Percentiles rank a stretch among this genome's conserved stretches.
Evolutionary conservation across 2,329 filamentous ascomycete species (phyloP).

Genomic region (Trichoderma sp.): DNA sequence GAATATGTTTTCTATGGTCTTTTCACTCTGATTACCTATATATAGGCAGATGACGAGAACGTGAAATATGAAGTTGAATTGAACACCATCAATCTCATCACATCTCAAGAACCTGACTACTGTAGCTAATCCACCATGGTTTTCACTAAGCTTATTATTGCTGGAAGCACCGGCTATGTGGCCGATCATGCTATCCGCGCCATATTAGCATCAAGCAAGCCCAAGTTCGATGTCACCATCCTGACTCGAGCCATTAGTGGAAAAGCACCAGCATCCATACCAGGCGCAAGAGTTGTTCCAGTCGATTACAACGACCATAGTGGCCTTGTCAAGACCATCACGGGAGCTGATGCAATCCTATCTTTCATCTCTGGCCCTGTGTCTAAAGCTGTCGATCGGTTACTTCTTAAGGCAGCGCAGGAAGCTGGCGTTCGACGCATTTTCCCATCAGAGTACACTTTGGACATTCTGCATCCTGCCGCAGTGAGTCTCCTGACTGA

Average conservation of each 20-base stretch:
- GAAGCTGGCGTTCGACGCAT: slow-evolving; percentile 24
- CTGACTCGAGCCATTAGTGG: slow-evolving; percentile 14
- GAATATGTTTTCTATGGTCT: not conserved
- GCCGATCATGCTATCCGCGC: slow-evolving; percentile 13
- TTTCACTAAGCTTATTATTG: slow-evolving; percentile 23
- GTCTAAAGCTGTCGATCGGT: not conserved
- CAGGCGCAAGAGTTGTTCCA: not conserved
- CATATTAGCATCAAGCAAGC: slow-evolving; percentile 20
- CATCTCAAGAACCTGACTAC: not conserved
- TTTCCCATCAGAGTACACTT: slow-evolving; percentile 22
- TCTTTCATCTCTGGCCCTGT: slow-evolving; percentile 10
- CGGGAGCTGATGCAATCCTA: slow-evolving; percentile 18
- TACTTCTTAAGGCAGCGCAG: slow-evolving; percentile 18
- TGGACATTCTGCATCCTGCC: slow-evolving; percentile 19
- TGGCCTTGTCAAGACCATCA: slow-evolving; percentile 7
- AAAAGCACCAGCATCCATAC: not conserved
- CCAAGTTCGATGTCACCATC: slow-evolving; percentile 22
- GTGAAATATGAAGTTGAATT: not conserved
- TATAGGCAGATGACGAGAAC: not conserved
- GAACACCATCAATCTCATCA: not conserved
- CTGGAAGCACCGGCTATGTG: slow-evolving; percentile 16
- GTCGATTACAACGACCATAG: slow-evolving; percentile 3
- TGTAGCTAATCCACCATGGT: not conserved
- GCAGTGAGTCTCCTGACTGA: slow-evolving; percentile 10
- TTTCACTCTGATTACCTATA: not conserved